Base-by-base conservation (phyloP, 495 filamentous ascomycete species). In the Trichoderma virens region DNA sequence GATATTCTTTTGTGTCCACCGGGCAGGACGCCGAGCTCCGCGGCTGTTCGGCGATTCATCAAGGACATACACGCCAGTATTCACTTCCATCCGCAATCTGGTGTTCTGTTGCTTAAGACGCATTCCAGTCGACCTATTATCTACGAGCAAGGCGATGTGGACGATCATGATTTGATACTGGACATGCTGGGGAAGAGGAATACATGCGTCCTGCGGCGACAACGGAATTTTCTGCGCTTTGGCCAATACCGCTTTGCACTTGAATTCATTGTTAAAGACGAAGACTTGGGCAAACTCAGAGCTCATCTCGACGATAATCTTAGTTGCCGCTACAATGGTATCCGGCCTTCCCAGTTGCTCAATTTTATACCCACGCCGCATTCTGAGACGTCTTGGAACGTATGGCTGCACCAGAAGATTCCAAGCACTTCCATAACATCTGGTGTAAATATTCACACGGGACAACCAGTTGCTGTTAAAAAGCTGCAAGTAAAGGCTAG, bases 21-120 rank as follows among this genome's bases (percentile, higher is more conserved):
- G 5, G 51, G 51, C 2, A 56, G 51, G 20, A 56, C 51, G 27
- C 51, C 51, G 23, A 30, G 51, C 51, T 56, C 51, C 8, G 13
- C 51, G 11, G 51, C 51, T 28, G 51, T 56, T 9, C 51, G 51
- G 3, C 23, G 27, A 30, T 56, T 56, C 51, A 30, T 56, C 25
- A 56, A 56, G 25, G 51, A 56, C 51, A 56, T 56, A 13, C 51
- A 56, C 51, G 51, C 27, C 51, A 56, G 11, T 9, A 30, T 56
- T 18, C 27, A 56, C 30, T 28, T 56, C 13, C 51, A 56, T 56
- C 51, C 51, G 25, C 51, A 28, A 56, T 56, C 51, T 3, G 51
- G 51, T 16, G 51, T 56, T 13, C 25, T 56, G 20, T 9, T 56
- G 27, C 51, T 56, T 2, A 56, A 30, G 51, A 28, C 51, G 25